phyloP scores from a whole-genome alignment of 768 basidiomycete genomes.

The Lepiota brunneoincarnata region DNA sequence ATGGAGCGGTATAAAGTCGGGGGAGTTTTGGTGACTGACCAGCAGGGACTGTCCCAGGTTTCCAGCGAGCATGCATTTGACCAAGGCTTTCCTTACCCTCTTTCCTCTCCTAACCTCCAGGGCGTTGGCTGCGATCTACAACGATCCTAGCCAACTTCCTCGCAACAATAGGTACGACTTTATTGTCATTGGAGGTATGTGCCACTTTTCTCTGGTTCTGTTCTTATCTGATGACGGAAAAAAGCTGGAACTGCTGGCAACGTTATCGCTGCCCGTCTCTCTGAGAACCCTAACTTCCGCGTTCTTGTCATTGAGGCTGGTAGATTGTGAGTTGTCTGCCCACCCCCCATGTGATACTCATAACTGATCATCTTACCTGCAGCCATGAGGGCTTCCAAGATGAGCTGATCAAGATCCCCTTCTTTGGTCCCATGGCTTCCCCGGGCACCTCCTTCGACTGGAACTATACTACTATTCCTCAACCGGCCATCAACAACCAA shows the following conservation, averaged over 20 bases:
- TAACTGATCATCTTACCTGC: background rate
- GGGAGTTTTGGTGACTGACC: background rate
- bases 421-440: background rate
- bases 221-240: background rate
- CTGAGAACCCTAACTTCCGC: slow-evolving; percentile 18
- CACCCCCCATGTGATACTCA: background rate
- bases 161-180: slow-evolving; percentile 9
- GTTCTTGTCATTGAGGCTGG: slow-evolving; percentile 28
- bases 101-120: slow-evolving; percentile 4
- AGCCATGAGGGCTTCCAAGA: slow-evolving; percentile 3
- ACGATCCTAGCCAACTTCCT: slow-evolving; percentile 10
- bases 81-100: slow-evolving; percentile 2
- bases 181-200: slow-evolving; percentile 11
- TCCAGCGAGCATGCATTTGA: background rate
- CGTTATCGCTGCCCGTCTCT: slow-evolving; percentile 23
- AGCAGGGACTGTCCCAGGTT: background rate
- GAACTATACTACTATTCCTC: slow-evolving; percentile 27
- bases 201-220: background rate
- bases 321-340: slow-evolving; percentile 14
- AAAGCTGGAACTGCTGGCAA: slow-evolving; percentile 23
- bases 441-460: slow-evolving; percentile 22
- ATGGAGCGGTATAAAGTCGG: background rate
- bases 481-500: slow-evolving; percentile 19
- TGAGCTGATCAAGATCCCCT: slow-evolving; percentile 3
- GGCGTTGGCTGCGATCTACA: slow-evolving; percentile 11